These are phyloP conservation scores for Quercus wislizeni DNA, from an alignment of 306 rosid genomes.

Conservation along the genomic window DNA sequence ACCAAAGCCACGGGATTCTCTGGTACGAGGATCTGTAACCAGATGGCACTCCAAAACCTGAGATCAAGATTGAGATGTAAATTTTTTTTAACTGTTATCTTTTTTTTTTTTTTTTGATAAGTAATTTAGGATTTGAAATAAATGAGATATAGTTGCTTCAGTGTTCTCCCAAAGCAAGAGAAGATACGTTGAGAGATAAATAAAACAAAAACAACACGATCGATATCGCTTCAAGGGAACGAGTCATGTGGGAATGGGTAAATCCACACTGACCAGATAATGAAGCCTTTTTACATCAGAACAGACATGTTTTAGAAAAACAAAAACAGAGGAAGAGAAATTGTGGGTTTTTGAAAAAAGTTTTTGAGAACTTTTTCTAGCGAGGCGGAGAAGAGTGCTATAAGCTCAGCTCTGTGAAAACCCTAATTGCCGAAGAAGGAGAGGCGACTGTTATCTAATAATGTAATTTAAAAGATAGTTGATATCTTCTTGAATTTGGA, in stretches of 20 bases:
- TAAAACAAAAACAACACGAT: conserved; percentile 45
- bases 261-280: conserved; percentile 88
- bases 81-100: neutral
- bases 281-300: conserved; percentile 41
- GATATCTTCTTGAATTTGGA: neutral
- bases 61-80: conserved; percentile 18
- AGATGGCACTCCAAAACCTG: conserved; percentile 47
- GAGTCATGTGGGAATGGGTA: conserved; percentile 70
- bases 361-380: neutral
- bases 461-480: no score
- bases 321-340: no score
- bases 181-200: conserved; percentile 17
- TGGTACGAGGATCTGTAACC: conserved; percentile 39
- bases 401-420: neutral
- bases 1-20: conserved; percentile 48
- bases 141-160: conserved; percentile 47
- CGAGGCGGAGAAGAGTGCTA: no score
- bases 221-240: conserved; percentile 96
- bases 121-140: no score
- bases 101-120: no score
- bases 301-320: neutral
- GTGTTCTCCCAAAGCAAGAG: conserved; percentile 21
- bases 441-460: neutral
- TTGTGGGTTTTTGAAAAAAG: neutral
- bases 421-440: neutral